Conservation (phyloP, 306 rosid species). For the Phaseolus lunatus region DNA sequence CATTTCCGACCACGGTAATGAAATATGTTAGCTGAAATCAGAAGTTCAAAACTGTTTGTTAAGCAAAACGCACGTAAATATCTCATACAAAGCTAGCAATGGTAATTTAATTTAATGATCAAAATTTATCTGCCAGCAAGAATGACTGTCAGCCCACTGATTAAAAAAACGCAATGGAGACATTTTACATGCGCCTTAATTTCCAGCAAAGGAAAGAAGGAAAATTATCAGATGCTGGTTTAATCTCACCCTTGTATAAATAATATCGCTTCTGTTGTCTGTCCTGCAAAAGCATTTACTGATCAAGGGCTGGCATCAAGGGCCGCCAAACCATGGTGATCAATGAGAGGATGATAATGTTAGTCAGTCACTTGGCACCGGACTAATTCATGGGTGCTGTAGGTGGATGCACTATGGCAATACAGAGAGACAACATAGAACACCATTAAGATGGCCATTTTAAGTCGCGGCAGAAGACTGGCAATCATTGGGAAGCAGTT, state of each 20-base stretch:
- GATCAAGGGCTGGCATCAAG: slow-evolving; percentile 32
- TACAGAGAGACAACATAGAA: slow-evolving; percentile 14
- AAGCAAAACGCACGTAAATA: slow-evolving; percentile 6
- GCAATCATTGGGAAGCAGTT: slow-evolving; percentile 49
- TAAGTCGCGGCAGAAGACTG: slow-evolving; percentile 15
- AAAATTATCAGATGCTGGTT: neutral
- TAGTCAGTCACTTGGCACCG: slow-evolving; percentile 12
- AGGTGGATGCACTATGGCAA: slow-evolving; percentile 16
- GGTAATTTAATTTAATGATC: slow-evolving; percentile 36
- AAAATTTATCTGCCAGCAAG: slow-evolving; percentile 30
- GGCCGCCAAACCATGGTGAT: slow-evolving; percentile 35
- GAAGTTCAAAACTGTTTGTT: slow-evolving; percentile 1
- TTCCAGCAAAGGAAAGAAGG: slow-evolving; percentile 39
- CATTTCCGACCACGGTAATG: neutral
- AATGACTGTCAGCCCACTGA: slow-evolving; percentile 41
- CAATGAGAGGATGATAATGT: slow-evolving; percentile 29
- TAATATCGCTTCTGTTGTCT: slow-evolving; percentile 27
- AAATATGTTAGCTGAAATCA: slow-evolving; percentile 17
- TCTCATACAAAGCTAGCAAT: slow-evolving; percentile 28
- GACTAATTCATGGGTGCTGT: slow-evolving; percentile 22
- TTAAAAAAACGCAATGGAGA: slow-evolving; percentile 37
- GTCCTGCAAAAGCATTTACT: slow-evolving; percentile 15
- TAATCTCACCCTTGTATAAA: slow-evolving; percentile 39
- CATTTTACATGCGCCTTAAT: slow-evolving; percentile 39
- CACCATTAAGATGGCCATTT: slow-evolving; percentile 17